phyloP scores from a whole-genome alignment of 75 land plant genomes.

The Adiantum capillusveneris region DNA sequence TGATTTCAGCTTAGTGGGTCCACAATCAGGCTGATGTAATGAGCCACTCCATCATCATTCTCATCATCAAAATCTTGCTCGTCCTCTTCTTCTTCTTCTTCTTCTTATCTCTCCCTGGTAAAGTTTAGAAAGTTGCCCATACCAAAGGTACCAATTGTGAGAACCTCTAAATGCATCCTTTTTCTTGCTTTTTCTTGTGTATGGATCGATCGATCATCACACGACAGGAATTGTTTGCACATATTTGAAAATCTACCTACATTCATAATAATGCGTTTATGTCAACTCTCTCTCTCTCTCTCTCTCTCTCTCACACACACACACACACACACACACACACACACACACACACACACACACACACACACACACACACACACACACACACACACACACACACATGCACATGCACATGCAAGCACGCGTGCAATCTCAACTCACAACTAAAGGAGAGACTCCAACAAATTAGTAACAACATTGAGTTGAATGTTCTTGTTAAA shows the following conservation, averaged over 20 bases:
- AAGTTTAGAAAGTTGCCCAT: neutral
- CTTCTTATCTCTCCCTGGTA: neutral
- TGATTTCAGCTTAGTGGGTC: neutral
- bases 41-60: neutral
- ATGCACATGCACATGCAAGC: no score
- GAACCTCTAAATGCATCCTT: neutral
- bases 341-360: no score
- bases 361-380: no score
- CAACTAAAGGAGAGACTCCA: no score
- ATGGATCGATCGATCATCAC: no score
- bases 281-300: no score
- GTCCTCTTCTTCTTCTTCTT: neutral
- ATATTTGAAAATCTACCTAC: neutral
- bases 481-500: neutral
- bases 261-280: neutral
- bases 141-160: neutral
- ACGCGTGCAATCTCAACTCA: no score
- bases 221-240: neutral
- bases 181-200: no score
- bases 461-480: neutral
- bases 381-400: no score
- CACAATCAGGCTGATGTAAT: neutral
- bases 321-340: neutral
- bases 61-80: neutral
- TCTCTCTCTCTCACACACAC: neutral